Percentiles rank a stretch among this genome's conserved stretches.
Evolutionary conservation across 2,329 filamentous ascomycete species (phyloP).

Genomic region (Claviceps paspali): DNA sequence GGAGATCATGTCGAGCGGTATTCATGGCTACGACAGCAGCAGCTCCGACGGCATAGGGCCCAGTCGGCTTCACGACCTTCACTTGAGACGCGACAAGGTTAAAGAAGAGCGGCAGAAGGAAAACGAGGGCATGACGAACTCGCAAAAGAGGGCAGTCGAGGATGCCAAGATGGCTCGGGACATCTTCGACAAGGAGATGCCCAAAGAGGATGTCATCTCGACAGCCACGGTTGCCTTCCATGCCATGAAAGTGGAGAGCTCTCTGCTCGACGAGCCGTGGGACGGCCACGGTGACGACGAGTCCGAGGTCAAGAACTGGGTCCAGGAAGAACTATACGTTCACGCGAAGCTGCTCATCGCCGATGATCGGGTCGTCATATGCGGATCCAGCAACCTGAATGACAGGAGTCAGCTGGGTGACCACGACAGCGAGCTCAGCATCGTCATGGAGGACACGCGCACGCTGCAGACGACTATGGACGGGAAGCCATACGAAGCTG

Average conservation of each 20-base stretch:
- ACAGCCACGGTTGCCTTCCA: slow-evolving; percentile 50
- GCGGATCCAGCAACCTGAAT: slow-evolving; percentile 81
- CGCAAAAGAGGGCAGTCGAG: slow-evolving; percentile 21
- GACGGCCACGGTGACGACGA: slow-evolving; percentile 49
- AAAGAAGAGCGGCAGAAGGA: slow-evolving; percentile 9
- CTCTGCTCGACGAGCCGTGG: slow-evolving; percentile 56
- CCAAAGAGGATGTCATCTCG: slow-evolving; percentile 21
- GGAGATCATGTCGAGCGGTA: slow-evolving; percentile 65
- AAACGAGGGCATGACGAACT: slow-evolving; percentile 1
- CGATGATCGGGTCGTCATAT: slow-evolving; percentile 73
- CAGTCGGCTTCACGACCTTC: slow-evolving; percentile 3
- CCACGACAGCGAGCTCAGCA: slow-evolving; percentile 81
- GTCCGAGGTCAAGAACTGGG: slow-evolving; percentile 71
- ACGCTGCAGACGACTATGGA: slow-evolving; percentile 60
- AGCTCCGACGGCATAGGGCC: slow-evolving; percentile 14
- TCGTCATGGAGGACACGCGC: slow-evolving; percentile 76
- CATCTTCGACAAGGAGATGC: slow-evolving; percentile 34
- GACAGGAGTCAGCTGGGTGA: slow-evolving; percentile 76
- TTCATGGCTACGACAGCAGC: slow-evolving; percentile 41
- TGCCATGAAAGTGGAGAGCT: slow-evolving; percentile 55
- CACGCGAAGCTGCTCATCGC: slow-evolving; percentile 84
- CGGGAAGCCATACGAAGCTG: slow-evolving; percentile 59
- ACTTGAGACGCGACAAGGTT: slow-evolving; percentile 18
- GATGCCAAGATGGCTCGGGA: slow-evolving; percentile 31
- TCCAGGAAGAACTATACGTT: slow-evolving; percentile 92